phyloP scores from a whole-genome alignment of 208 protist genomes.

The Crithidia thermophila region DNA sequence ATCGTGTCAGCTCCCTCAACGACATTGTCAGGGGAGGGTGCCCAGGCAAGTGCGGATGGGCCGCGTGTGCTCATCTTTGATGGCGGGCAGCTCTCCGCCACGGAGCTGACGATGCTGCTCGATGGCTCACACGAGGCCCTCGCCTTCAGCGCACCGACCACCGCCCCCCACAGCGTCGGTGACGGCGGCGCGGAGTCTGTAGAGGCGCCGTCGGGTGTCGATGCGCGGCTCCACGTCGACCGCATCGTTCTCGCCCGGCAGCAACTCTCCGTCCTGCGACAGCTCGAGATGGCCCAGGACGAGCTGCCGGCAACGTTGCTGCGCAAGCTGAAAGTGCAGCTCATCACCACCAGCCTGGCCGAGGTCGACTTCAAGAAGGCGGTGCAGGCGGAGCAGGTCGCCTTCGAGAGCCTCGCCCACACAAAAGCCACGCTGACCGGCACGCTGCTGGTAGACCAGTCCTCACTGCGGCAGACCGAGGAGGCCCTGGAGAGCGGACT shows the following conservation, averaged over 20 bases:
- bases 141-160: neutral
- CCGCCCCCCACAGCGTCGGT: neutral
- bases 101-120: conserved; percentile 55
- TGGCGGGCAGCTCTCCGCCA: conserved; percentile 33
- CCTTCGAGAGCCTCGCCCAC: conserved; percentile 73
- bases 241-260: conserved; percentile 58
- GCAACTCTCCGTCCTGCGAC: conserved; percentile 51
- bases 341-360: conserved; percentile 54
- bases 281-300: conserved; percentile 80
- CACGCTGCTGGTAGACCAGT: conserved; percentile 61
- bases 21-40: too few species aligned
- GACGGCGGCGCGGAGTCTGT: neutral
- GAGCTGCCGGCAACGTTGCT: conserved; percentile 34
- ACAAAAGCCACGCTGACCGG: conserved; percentile 75
- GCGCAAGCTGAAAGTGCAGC: conserved; percentile 50
- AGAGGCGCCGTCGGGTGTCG: neutral
- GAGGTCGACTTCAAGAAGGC: conserved; percentile 37
- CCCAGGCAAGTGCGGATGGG: neutral
- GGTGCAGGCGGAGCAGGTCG: conserved; percentile 56
- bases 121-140: conserved; percentile 42
- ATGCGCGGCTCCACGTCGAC: conserved; percentile 1
- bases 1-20: neutral
- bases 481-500: conserved; percentile 52
- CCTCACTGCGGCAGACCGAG: conserved; percentile 54
- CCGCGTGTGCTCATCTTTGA: conserved; percentile 58